Evolutionary conservation across 257 asterid genomes (phyloP).

Genomic region (Nyctanthes arbortristis): DNA sequence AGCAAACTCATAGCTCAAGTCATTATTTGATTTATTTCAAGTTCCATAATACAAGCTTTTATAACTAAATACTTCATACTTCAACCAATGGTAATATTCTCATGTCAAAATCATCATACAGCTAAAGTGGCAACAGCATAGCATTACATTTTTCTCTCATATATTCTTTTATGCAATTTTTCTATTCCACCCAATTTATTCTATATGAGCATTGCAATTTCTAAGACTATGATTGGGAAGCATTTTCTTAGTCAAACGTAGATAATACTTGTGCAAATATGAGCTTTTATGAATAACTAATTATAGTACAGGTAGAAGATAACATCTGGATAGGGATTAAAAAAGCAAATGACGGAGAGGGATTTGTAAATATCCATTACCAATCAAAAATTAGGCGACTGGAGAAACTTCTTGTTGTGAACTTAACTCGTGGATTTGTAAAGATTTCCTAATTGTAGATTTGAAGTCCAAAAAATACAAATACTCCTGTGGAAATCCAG

Average conservation of each 20-base stretch:
- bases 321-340: not conserved
- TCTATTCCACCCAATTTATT: not conserved
- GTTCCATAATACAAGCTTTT: not conserved
- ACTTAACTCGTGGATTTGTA: no score
- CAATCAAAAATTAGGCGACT: not conserved
- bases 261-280: no score
- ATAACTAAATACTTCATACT: not conserved
- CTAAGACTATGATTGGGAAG: not conserved
- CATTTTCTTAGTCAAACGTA: not conserved
- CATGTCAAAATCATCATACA: not conserved
- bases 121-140: not conserved
- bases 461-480: no score
- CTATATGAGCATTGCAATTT: not conserved
- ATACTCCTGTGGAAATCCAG: no score
- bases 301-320: no score
- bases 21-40: not conserved
- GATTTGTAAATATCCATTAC: not conserved
- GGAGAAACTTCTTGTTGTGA: not conserved
- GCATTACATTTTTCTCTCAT: not conserved
- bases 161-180: not conserved
- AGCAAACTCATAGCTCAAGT: not conserved
- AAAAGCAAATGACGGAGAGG: not conserved
- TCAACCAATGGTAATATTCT: not conserved
- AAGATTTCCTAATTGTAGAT: no score
- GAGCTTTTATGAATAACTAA: not conserved